Evolutionary conservation across 2,329 filamentous ascomycete genomes (phyloP).

Genomic region (Neocatenulostroma microsporum): DNA sequence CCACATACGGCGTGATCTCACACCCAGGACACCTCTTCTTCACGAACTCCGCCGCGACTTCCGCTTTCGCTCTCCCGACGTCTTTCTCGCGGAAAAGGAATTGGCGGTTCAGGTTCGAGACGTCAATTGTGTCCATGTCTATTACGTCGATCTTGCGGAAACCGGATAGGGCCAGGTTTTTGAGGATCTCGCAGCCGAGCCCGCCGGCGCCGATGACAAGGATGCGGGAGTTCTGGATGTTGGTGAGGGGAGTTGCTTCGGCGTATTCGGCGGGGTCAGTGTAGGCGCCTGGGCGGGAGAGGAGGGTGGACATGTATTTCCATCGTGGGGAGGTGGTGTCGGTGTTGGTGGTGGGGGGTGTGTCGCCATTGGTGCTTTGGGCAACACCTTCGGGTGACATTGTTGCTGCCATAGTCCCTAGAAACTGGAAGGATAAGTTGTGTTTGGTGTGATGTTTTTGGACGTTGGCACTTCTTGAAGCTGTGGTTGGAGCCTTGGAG

Average conservation of each 20-base stretch:
- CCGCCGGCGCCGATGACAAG: slow-evolving; percentile 75
- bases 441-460: not conserved
- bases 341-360: slow-evolving; percentile 1
- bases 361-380: slow-evolving; percentile 29
- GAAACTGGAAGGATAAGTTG: no score
- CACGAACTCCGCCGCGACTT: slow-evolving; percentile 85
- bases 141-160: slow-evolving; percentile 98
- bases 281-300: slow-evolving; percentile 70
- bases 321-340: slow-evolving; percentile 29
- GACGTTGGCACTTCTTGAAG: no score
- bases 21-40: slow-evolving; percentile 83
- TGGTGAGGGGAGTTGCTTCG: slow-evolving; percentile 46
- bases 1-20: slow-evolving; percentile 87
- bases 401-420: slow-evolving; percentile 18
- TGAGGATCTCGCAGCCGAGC: slow-evolving; percentile 90
- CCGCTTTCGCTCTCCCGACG: slow-evolving; percentile 88
- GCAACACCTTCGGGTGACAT: slow-evolving; percentile 13
- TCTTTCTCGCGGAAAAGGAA: slow-evolving; percentile 90
- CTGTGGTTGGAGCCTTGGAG: no score
- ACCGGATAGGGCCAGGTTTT: slow-evolving; percentile 88
- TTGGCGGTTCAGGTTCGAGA: slow-evolving; percentile 94
- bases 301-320: slow-evolving; percentile 75
- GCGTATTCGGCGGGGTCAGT: slow-evolving; percentile 51
- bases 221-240: slow-evolving; percentile 58
- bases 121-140: slow-evolving; percentile 99